Percentiles rank a stretch among this genome's conserved stretches.
Evolutionary conservation across 768 basidiomycete species (phyloP).

Genomic region (Pulveroboletus ravenelii): DNA sequence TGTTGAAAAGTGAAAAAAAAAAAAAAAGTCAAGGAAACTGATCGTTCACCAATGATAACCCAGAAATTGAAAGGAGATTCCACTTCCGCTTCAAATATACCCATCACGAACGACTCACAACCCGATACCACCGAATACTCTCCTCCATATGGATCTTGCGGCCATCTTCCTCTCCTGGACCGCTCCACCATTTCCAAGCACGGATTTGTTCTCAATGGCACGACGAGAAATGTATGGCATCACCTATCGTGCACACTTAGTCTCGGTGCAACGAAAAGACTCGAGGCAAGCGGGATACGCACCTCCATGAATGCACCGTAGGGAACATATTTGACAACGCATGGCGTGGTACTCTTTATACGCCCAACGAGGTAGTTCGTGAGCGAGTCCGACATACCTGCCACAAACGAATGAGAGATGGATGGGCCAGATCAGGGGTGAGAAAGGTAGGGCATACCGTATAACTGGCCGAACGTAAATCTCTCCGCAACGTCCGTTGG

Average conservation of each 20-base stretch:
- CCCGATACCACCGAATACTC: slow-evolving; percentile 28
- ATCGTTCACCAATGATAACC: too few relatives aligned
- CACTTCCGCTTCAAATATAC: too few relatives aligned
- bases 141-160: slow-evolving; percentile 26
- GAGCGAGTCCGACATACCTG: slow-evolving; percentile 84
- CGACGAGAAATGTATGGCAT: slow-evolving; percentile 88
- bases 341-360: slow-evolving; percentile 51
- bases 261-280: background rate
- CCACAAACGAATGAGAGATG: slow-evolving; percentile 1
- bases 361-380: slow-evolving; percentile 62
- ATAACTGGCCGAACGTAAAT: slow-evolving; percentile 75
- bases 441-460: slow-evolving; percentile 46
- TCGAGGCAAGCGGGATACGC: background rate
- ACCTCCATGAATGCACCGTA: slow-evolving; percentile 72
- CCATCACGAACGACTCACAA: slow-evolving; percentile 11
- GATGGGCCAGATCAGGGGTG: background rate
- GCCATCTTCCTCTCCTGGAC: slow-evolving; percentile 31
- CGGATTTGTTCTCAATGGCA: slow-evolving; percentile 90
- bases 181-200: slow-evolving; percentile 72
- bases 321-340: slow-evolving; percentile 81
- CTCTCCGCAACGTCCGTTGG: slow-evolving; percentile 55
- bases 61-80: too few relatives aligned
- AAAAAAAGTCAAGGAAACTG: too few relatives aligned
- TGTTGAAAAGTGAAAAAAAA: too few relatives aligned
- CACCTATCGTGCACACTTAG: slow-evolving; percentile 39